Evolutionary conservation across 345 rosid genomes (phyloP).

Genomic region (Lepidium africanum): DNA sequence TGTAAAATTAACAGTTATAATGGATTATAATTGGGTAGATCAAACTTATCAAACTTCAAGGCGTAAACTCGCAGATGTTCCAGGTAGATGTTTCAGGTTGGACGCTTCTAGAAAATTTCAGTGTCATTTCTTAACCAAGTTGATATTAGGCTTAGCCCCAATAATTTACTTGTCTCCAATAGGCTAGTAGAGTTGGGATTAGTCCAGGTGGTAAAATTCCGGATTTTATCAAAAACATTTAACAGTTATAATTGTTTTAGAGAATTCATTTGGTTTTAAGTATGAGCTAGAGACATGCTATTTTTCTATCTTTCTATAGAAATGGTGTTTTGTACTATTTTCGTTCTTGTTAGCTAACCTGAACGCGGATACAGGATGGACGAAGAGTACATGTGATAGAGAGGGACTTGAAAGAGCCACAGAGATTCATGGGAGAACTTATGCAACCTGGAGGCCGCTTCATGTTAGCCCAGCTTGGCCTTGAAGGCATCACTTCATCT

Average conservation of each 20-base stretch:
- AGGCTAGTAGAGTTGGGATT: too few species aligned
- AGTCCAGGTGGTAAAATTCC: too few species aligned
- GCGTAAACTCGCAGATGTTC: too few species aligned
- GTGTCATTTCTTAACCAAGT: too few species aligned
- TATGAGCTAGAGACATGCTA: background rate
- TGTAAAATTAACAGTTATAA: background rate
- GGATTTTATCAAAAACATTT: too few species aligned
- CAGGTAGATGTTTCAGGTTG: too few species aligned
- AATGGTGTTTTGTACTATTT: background rate
- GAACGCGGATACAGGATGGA: constrained; percentile 45
- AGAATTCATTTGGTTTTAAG: background rate
- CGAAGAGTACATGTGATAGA: constrained; percentile 54
- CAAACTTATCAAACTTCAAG: too few species aligned
- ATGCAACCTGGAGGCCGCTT: constrained; percentile 65
- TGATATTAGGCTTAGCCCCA: too few species aligned
- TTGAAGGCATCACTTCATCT: constrained; percentile 32
- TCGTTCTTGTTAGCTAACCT: background rate
- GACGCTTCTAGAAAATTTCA: too few species aligned
- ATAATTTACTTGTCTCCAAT: too few species aligned
- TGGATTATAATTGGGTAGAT: too few species aligned
- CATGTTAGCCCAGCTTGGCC: constrained; percentile 54
- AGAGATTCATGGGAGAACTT: constrained; percentile 58
- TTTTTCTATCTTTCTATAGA: background rate
- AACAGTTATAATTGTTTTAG: background rate
- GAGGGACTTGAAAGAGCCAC: constrained; percentile 56